Evolutionary conservation across 2,329 filamentous ascomycete genomes (phyloP).

Genomic region (Sporothrix euskadiensis): DNA sequence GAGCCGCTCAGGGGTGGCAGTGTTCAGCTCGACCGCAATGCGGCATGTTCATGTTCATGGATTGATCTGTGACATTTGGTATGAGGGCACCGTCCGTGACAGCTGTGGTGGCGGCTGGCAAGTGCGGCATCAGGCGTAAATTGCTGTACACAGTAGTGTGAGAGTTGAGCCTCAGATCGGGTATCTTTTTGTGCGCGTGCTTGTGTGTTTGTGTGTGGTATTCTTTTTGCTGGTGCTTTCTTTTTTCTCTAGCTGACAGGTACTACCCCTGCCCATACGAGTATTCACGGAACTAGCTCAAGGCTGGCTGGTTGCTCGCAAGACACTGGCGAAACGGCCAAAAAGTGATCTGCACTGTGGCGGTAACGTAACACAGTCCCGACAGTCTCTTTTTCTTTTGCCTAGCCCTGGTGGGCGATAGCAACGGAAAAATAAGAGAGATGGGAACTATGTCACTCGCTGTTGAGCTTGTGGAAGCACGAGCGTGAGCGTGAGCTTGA

Average conservation of each 20-base stretch:
- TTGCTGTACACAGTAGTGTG: neutral
- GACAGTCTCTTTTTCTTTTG: neutral
- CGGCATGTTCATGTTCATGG: neutral
- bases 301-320: constrained; percentile 19
- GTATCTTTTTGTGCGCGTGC: neutral
- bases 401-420: neutral
- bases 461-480: neutral
- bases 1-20: neutral
- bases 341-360: constrained; percentile 14
- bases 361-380: constrained; percentile 18
- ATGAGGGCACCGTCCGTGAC: neutral
- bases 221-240: neutral
- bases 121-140: neutral
- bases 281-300: neutral
- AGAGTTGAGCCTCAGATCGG: neutral
- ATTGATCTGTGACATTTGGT: neutral
- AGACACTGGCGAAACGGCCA: constrained; percentile 23
- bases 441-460: neutral
- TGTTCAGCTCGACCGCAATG: neutral
- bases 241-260: constrained; percentile 5
- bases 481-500: neutral
- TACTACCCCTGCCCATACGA: constrained; percentile 11
- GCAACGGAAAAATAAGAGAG: neutral
- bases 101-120: neutral
- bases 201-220: neutral